Evolutionary conservation across 179 eudicot species (phyloP).

Genomic region (Actinidia polygama): DNA sequence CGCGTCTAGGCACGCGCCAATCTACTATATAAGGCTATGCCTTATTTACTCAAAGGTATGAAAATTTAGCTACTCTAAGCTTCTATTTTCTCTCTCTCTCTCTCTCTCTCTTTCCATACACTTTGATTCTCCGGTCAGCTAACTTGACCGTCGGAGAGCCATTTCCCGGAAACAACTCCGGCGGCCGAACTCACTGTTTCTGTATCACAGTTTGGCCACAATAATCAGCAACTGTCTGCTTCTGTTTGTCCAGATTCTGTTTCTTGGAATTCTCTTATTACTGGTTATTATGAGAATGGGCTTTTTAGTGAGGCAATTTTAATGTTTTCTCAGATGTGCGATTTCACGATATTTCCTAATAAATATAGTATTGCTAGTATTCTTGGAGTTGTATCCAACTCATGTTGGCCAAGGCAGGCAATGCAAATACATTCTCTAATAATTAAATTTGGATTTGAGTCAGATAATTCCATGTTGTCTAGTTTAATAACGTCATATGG

Average conservation of each 20-base stretch:
- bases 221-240: no score
- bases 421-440: conserved; percentile 49
- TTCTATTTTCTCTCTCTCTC: no score
- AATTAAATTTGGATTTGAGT: conserved; percentile 41
- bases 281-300: conserved; percentile 64
- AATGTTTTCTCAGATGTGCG: conserved; percentile 48
- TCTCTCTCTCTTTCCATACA: no score
- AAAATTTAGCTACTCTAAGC: no score
- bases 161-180: no score
- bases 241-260: conserved; percentile 43
- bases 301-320: conserved; percentile 42
- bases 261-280: conserved; percentile 65
- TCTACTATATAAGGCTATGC: no score
- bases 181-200: no score
- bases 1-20: no score
- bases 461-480: conserved; percentile 48
- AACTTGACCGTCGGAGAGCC: no score
- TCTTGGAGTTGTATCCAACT: conserved; percentile 45
- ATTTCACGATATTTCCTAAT: conserved; percentile 51
- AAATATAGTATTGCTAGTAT: conserved; percentile 53
- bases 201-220: no score
- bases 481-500: conserved; percentile 63
- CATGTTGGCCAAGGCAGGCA: conserved; percentile 43
- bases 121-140: no score
- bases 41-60: no score